Conservation (phyloP, 768 basidiomycete species). For the Mycena albidolilacea region DNA sequence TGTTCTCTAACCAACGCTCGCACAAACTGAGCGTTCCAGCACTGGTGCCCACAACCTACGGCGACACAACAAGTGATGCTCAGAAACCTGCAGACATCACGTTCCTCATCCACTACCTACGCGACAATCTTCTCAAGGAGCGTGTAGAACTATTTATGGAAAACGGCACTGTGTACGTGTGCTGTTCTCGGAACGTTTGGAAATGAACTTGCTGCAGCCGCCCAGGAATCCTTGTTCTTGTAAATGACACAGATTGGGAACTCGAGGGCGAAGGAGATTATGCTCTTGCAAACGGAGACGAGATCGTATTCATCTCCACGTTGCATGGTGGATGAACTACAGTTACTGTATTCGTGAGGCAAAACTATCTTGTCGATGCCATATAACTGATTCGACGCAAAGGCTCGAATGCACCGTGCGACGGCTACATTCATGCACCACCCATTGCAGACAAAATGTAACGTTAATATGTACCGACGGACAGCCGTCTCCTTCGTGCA, state of each 20-base stretch:
- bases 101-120: conserved; percentile 85
- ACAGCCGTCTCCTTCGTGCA: conserved; percentile 23
- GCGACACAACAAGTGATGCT: conserved; percentile 36
- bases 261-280: conserved; percentile 95
- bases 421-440: background rate
- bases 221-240: conserved; percentile 95
- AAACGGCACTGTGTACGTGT: conserved; percentile 83
- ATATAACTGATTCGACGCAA: background rate
- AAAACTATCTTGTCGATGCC: background rate
- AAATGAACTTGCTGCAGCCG: conserved; percentile 68
- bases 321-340: conserved; percentile 85
- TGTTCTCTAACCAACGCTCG: conserved; percentile 80
- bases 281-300: conserved; percentile 81
- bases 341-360: background rate
- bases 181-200: background rate
- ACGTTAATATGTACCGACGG: conserved; percentile 22
- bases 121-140: conserved; percentile 84
- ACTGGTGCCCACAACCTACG: conserved; percentile 55
- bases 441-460: conserved; percentile 22
- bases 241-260: conserved; percentile 99
- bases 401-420: background rate
- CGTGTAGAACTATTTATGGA: conserved; percentile 93
- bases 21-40: conserved; percentile 72
- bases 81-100: conserved; percentile 72
- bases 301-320: conserved; percentile 97